phyloP scores from a whole-genome alignment of 2,329 filamentous ascomycete species.

The Akanthomyces lecanii region DNA sequence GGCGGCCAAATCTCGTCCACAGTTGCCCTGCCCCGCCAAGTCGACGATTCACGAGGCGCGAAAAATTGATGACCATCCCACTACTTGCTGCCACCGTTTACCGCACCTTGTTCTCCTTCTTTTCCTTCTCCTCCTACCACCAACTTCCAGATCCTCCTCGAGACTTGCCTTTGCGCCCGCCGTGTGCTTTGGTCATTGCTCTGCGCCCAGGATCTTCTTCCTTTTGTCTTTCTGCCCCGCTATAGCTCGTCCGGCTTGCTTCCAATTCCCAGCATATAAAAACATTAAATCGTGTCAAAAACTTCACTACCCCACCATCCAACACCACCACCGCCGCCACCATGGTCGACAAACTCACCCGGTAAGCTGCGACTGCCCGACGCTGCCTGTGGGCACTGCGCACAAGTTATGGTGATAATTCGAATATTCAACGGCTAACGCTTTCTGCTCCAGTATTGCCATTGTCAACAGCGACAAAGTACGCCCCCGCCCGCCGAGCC shows the following conservation, averaged over 20 bases:
- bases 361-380: slow-evolving; percentile 53
- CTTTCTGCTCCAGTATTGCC: slow-evolving; percentile 66
- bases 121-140: slow-evolving; percentile 9
- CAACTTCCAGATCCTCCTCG: slow-evolving; percentile 14
- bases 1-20: not conserved
- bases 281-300: slow-evolving; percentile 19
- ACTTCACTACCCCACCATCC: slow-evolving; percentile 20
- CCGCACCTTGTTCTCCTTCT: slow-evolving; percentile 20
- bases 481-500: slow-evolving; percentile 28
- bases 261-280: slow-evolving; percentile 6
- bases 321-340: slow-evolving; percentile 15
- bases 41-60: slow-evolving; percentile 36
- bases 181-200: slow-evolving; percentile 20
- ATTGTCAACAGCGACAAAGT: slow-evolving; percentile 99
- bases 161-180: slow-evolving; percentile 21
- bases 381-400: not conserved
- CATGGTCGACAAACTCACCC: slow-evolving; percentile 93
- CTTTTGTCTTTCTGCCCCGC: not conserved
- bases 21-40: slow-evolving; percentile 30
- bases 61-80: slow-evolving; percentile 39
- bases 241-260: not conserved
- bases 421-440: not conserved
- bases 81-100: slow-evolving; percentile 20
- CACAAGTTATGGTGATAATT: not conserved
- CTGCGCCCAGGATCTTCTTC: slow-evolving; percentile 10